Conservation (phyloP, 441 rosid species). For the Isatis lusitanica region DNA sequence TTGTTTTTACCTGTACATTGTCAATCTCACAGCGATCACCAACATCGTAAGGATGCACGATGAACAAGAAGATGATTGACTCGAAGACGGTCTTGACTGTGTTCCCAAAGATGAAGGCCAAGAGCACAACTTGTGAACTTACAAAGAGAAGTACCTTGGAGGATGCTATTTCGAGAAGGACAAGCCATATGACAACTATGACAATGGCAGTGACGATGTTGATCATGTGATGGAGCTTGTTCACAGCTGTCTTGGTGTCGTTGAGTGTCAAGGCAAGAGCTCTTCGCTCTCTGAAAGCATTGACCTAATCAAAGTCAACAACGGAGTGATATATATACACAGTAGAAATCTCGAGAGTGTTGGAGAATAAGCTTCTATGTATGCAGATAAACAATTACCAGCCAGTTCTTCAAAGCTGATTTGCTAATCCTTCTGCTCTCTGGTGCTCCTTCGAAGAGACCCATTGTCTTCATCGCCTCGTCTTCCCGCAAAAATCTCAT, state of each 20-base stretch:
- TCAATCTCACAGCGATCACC: slow-evolving; percentile 86
- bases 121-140: slow-evolving; percentile 73
- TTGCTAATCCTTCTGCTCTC: slow-evolving; percentile 64
- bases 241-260: slow-evolving; percentile 87
- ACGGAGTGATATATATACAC: slow-evolving; percentile 23
- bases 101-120: slow-evolving; percentile 80
- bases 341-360: not conserved
- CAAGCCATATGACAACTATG: slow-evolving; percentile 60
- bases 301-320: slow-evolving; percentile 54
- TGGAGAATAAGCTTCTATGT: not conserved
- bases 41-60: slow-evolving; percentile 83
- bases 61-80: slow-evolving; percentile 78
- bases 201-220: slow-evolving; percentile 44
- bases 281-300: slow-evolving; percentile 82
- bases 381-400: slow-evolving; percentile 52
- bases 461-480: slow-evolving; percentile 67
- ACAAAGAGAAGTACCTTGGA: slow-evolving; percentile 53
- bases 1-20: slow-evolving; percentile 62
- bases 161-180: slow-evolving; percentile 70
- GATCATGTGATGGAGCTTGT: slow-evolving; percentile 66
- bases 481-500: slow-evolving; percentile 76
- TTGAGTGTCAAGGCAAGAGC: slow-evolving; percentile 82
- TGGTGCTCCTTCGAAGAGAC: slow-evolving; percentile 64
- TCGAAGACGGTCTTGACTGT: slow-evolving; percentile 80
- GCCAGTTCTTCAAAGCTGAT: slow-evolving; percentile 71